Evolutionary conservation across 768 basidiomycete species (phyloP).

Genomic region (Termitomyces sp.): DNA sequence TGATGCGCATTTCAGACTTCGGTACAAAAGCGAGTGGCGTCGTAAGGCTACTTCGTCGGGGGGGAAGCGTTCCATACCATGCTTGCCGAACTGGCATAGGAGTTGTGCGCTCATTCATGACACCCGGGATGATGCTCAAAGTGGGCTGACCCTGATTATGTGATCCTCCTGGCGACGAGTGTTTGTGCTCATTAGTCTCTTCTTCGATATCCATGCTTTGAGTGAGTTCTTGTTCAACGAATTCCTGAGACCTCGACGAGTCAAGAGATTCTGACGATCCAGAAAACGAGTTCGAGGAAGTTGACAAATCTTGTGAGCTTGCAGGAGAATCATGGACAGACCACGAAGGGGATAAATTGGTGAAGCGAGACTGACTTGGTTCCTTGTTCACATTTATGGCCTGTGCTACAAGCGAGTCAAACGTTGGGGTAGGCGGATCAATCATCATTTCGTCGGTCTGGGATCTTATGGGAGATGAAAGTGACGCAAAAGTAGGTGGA

Average conservation of each 20-base stretch:
- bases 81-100: constrained; percentile 20
- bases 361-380: not conserved
- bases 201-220: constrained; percentile 25
- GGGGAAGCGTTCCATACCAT: constrained; percentile 26
- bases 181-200: not conserved
- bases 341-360: not conserved
- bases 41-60: constrained; percentile 5
- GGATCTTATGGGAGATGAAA: constrained; percentile 19
- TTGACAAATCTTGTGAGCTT: constrained; percentile 16
- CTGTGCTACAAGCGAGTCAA: constrained; percentile 14
- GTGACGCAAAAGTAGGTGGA: constrained; percentile 19
- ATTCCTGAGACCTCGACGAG: constrained; percentile 28
- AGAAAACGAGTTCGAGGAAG: constrained; percentile 16
- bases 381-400: constrained; percentile 6
- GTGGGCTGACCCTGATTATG: not conserved
- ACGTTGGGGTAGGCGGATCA: constrained; percentile 14
- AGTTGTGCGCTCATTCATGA: not conserved
- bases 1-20: not conserved
- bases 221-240: constrained; percentile 44
- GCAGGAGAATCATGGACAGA: not conserved
- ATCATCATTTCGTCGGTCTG: not conserved
- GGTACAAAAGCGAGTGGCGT: not conserved
- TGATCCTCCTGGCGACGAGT: not conserved
- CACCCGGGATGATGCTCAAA: not conserved
- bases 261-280: not conserved